These are phyloP conservation scores for Metschnikowia reukaufii DNA, from an alignment of 805 yeast species.

Conservation along the genomic window DNA sequence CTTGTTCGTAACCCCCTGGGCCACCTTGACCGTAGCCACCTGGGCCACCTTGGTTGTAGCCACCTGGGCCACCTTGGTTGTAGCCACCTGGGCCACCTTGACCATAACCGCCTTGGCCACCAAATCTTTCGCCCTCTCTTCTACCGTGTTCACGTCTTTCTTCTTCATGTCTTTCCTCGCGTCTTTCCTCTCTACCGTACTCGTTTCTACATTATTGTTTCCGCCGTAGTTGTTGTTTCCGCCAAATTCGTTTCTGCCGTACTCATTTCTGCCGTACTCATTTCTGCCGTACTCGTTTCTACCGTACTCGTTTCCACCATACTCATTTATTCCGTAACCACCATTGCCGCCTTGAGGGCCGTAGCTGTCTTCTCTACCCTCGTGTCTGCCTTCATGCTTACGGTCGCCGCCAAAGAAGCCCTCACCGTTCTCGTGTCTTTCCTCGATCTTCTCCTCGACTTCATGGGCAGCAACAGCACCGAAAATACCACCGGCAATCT, in stretches of 20 bases:
- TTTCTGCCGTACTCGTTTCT: slow-evolving; percentile 1
- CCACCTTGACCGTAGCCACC: slow-evolving; percentile 17
- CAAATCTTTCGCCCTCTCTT: slow-evolving; percentile 14
- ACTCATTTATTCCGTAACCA: too few relatives aligned
- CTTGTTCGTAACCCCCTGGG: slow-evolving; percentile 9
- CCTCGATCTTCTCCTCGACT: slow-evolving; percentile 40
- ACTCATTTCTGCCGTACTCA: not conserved
- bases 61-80: slow-evolving; percentile 17
- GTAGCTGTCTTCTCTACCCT: slow-evolving; percentile 4
- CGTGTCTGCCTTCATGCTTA: slow-evolving; percentile 10
- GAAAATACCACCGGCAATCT: slow-evolving; percentile 52
- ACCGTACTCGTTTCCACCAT: not conserved
- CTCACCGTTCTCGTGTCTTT: slow-evolving; percentile 16
- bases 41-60: slow-evolving; percentile 13
- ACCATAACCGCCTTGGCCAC: slow-evolving; percentile 18
- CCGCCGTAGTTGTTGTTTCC: slow-evolving; percentile 2
- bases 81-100: slow-evolving; percentile 11
- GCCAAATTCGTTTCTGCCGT: slow-evolving; percentile 10
- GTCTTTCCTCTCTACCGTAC: not conserved
- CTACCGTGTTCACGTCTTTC: slow-evolving; percentile 11
- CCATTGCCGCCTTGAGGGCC: slow-evolving; percentile 3
- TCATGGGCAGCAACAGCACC: slow-evolving; percentile 58
- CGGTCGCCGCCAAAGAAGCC: slow-evolving; percentile 2
- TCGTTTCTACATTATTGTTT: slow-evolving; percentile 11
- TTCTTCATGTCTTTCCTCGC: not conserved